phyloP scores from a whole-genome alignment of 768 basidiomycete species.

The Podaxis sp. region DNA sequence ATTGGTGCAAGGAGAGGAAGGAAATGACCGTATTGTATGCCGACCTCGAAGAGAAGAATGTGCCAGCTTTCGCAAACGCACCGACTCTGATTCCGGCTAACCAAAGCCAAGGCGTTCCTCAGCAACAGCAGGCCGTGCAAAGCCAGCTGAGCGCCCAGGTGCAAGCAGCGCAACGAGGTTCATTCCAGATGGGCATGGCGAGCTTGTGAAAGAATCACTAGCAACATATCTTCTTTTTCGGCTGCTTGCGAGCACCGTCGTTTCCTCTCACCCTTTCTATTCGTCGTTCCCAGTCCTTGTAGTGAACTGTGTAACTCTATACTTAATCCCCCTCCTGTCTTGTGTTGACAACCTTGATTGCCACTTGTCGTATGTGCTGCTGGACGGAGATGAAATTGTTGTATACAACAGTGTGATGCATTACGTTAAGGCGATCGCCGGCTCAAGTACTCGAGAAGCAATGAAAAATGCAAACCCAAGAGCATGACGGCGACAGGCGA shows the following conservation, averaged over 20 bases:
- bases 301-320: conserved; percentile 17
- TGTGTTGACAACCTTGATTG: conserved; percentile 15
- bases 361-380: conserved; percentile 13
- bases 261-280: conserved; percentile 1
- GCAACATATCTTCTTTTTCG: conserved; percentile 14
- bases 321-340: conserved; percentile 20
- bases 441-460: neutral
- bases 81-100: conserved; percentile 27
- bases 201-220: conserved; percentile 36
- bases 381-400: neutral
- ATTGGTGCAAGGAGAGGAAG: conserved; percentile 74
- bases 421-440: neutral
- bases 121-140: conserved; percentile 12
- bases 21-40: conserved; percentile 74
- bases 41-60: conserved; percentile 73
- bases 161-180: conserved; percentile 35
- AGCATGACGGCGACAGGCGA: neutral
- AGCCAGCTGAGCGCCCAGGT: conserved; percentile 41
- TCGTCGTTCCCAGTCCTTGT: conserved; percentile 16
- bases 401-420: neutral
- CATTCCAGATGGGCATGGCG: conserved; percentile 54
- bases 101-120: conserved; percentile 4
- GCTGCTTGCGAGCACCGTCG: conserved; percentile 8
- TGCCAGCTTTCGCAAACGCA: conserved; percentile 57
- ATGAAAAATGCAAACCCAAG: neutral